Conservation (phyloP, 306 rosid genomes). For the Leucaena leucocephala region DNA sequence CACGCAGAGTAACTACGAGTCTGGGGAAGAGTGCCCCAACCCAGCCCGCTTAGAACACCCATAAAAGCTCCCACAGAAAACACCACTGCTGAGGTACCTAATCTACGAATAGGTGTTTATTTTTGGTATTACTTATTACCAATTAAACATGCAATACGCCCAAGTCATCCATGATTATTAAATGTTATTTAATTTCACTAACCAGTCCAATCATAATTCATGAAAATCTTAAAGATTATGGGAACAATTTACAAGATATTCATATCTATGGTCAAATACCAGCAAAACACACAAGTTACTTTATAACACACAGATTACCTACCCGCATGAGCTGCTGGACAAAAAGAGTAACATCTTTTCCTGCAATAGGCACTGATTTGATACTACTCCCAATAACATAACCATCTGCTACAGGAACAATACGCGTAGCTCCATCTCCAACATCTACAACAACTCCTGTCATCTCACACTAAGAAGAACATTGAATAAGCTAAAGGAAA, state of each 20-base stretch:
- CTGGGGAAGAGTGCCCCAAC: not conserved
- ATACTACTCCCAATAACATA: constrained; percentile 99
- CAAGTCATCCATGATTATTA: constrained; percentile 17
- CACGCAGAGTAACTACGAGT: not conserved
- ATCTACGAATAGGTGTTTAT: constrained; percentile 2
- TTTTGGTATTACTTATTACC: constrained; percentile 7
- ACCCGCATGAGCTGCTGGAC: constrained; percentile 99
- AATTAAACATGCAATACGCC: not conserved
- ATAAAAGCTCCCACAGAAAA: not conserved
- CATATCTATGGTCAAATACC: constrained; percentile 17
- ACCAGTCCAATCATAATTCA: constrained; percentile 6
- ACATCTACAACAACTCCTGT: constrained; percentile 98
- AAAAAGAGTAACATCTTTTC: constrained; percentile 92
- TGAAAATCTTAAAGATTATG: constrained; percentile 23
- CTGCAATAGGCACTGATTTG: constrained; percentile 88
- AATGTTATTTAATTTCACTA: constrained; percentile 16
- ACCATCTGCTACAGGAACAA: constrained; percentile 99
- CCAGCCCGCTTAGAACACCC: not conserved
- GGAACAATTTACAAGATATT: constrained; percentile 13
- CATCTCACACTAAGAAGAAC: constrained; percentile 93
- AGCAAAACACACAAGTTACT: constrained; percentile 15
- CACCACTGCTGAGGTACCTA: constrained; percentile 1
- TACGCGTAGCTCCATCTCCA: constrained; percentile 95
- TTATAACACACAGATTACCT: constrained; percentile 36
- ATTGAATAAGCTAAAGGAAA: constrained; percentile 53